Conservation (phyloP, 192 early-diverging fungal species). For the Chytriomyces confervae region DNA sequence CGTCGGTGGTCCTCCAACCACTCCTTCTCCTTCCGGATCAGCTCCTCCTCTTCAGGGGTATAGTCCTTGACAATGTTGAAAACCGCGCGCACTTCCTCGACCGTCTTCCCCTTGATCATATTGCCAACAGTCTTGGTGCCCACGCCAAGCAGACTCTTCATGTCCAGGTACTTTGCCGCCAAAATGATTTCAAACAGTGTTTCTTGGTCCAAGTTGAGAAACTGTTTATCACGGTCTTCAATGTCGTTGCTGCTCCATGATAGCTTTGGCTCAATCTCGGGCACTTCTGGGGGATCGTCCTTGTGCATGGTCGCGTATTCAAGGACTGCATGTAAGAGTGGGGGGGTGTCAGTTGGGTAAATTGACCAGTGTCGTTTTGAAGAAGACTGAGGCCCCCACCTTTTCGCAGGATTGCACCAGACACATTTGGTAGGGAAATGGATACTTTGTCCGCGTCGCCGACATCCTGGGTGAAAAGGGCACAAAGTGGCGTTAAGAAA, state of each 20-base stretch:
- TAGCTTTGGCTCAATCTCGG: slow-evolving; percentile 65
- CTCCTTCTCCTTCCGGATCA: slow-evolving; percentile 61
- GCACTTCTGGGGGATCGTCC: slow-evolving; percentile 57
- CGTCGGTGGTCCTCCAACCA: slow-evolving; percentile 50
- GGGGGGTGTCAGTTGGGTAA: not conserved
- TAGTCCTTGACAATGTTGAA: slow-evolving; percentile 98
- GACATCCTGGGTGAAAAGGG: not conserved
- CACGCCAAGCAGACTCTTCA: slow-evolving; percentile 64
- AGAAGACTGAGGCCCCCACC: slow-evolving; percentile 26
- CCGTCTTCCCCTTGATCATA: slow-evolving; percentile 88
- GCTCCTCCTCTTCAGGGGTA: slow-evolving; percentile 94
- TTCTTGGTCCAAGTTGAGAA: slow-evolving; percentile 91
- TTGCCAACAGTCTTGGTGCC: slow-evolving; percentile 87
- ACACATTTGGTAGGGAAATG: slow-evolving; percentile 90
- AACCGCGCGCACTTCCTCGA: slow-evolving; percentile 81
- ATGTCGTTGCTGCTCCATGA: slow-evolving; percentile 72
- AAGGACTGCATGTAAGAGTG: slow-evolving; percentile 59
- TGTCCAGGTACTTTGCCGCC: slow-evolving; percentile 70
- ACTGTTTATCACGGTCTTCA: slow-evolving; percentile 89
- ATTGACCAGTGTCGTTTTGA: not conserved
- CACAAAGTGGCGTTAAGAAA: not conserved
- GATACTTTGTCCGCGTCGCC: slow-evolving; percentile 50
- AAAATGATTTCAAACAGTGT: slow-evolving; percentile 92
- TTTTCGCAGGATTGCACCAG: slow-evolving; percentile 84
- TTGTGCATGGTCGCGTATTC: slow-evolving; percentile 92